Percentiles rank a stretch among this genome's conserved stretches.
These are phyloP conservation scores for Globisporangium spinosum DNA, from an alignment of 352 stramenopile species.

Conservation along the genomic window DNA sequence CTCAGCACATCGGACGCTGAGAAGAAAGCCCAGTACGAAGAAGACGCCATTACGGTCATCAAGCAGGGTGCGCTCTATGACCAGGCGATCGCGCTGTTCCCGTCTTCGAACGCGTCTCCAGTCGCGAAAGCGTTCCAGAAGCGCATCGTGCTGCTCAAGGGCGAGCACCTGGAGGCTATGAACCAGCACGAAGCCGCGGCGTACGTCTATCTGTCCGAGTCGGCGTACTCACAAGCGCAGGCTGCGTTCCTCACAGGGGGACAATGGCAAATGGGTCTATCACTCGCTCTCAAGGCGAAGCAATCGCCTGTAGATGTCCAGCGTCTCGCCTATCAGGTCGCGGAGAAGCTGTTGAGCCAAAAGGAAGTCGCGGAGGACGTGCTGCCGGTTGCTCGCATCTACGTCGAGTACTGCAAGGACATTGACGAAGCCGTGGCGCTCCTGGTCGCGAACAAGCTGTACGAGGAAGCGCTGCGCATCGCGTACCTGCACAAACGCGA, in stretches of 20 bases:
- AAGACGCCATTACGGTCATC: slow-evolving; percentile 41
- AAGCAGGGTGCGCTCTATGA: slow-evolving; percentile 45
- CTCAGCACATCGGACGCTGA: slow-evolving; percentile 12
- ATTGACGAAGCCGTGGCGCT: slow-evolving; percentile 69
- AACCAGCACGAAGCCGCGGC: slow-evolving; percentile 49
- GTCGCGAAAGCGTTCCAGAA: slow-evolving; percentile 24
- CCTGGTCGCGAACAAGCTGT: slow-evolving; percentile 56
- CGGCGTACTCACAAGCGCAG: slow-evolving; percentile 36
- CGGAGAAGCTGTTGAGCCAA: slow-evolving; percentile 44
- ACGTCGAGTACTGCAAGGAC: slow-evolving; percentile 71
- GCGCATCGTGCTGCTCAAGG: slow-evolving; percentile 50
- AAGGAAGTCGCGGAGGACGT: slow-evolving; percentile 29
- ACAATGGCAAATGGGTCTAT: slow-evolving; percentile 62
- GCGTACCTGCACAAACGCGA: slow-evolving; percentile 49
- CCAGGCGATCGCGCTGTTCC: slow-evolving; percentile 42
- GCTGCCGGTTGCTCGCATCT: slow-evolving; percentile 45
- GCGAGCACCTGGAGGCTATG: slow-evolving; percentile 31
- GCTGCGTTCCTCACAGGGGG: slow-evolving; percentile 51
- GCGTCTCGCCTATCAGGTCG: slow-evolving; percentile 47
- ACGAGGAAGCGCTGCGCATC: slow-evolving; percentile 52
- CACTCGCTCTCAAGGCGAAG: slow-evolving; percentile 29
- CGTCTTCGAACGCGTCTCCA: slow-evolving; percentile 14
- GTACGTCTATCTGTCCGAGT: slow-evolving; percentile 57
- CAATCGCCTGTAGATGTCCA: slow-evolving; percentile 27
- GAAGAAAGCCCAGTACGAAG: slow-evolving; percentile 22